These are phyloP conservation scores for Sporisorium scitamineum DNA, from an alignment of 1,284 basidiomycete genomes.

Conservation along the genomic window DNA sequence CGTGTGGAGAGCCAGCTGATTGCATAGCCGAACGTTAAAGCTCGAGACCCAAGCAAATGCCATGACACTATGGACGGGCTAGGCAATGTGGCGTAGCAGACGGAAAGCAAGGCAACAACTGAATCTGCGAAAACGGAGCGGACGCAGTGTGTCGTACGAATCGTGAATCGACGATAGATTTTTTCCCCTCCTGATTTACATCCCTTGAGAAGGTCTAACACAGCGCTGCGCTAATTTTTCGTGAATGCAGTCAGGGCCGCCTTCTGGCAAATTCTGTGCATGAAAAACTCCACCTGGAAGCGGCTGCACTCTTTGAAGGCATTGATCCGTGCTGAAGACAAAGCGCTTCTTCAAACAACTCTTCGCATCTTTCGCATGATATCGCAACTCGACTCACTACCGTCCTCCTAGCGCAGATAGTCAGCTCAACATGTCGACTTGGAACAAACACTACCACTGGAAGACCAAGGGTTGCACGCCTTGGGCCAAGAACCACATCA, in stretches of 20 bases:
- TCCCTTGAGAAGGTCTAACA: too few species aligned
- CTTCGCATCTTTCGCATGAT: neutral
- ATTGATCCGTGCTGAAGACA: constrained; percentile 30
- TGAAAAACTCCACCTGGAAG: constrained; percentile 28
- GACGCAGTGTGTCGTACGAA: too few species aligned
- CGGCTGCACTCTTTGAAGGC: constrained; percentile 5
- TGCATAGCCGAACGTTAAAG: neutral
- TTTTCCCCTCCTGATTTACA: too few species aligned
- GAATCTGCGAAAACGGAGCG: neutral
- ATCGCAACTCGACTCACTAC: neutral
- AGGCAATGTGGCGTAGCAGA: neutral
- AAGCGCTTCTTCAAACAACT: neutral
- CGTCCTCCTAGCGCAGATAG: neutral
- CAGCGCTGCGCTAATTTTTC: neutral
- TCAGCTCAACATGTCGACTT: constrained; percentile 59
- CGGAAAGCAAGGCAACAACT: neutral
- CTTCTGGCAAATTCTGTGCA: constrained; percentile 39
- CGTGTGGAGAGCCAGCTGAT: neutral
- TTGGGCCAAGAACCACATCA: constrained; percentile 66
- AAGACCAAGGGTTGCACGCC: constrained; percentile 68
- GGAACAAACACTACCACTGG: constrained; percentile 69
- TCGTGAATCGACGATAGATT: too few species aligned
- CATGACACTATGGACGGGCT: neutral
- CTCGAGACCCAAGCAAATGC: neutral
- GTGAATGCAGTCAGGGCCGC: neutral